phyloP scores from a whole-genome alignment of 2,329 filamentous ascomycete genomes.

The Fusarium sp. region DNA sequence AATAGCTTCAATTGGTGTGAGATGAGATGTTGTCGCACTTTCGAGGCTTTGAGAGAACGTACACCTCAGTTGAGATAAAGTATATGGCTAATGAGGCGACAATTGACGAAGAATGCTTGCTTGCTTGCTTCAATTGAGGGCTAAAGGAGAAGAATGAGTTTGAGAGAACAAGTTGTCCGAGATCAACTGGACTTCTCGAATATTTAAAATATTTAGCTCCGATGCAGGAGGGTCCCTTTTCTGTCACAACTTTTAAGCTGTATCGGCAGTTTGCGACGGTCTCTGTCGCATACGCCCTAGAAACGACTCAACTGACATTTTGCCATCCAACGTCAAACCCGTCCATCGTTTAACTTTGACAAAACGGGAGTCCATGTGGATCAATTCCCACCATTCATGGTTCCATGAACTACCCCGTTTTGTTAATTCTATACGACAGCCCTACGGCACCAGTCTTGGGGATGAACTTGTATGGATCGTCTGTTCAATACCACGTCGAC shows the following conservation, averaged over 20 bases:
- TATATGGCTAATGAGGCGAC: background rate
- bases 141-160: background rate
- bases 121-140: background rate
- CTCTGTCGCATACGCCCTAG: slow-evolving; percentile 10
- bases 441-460: background rate
- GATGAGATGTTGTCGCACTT: background rate
- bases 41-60: background rate
- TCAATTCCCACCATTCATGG: background rate
- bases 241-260: background rate
- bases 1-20: background rate
- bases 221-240: slow-evolving; percentile 12
- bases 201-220: slow-evolving; percentile 8
- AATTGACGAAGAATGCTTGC: background rate
- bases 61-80: background rate
- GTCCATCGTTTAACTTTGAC: background rate
- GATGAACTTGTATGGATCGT: background rate
- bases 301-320: slow-evolving; percentile 7
- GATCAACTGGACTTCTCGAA: background rate
- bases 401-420: background rate
- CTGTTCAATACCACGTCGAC: background rate
- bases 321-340: background rate
- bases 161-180: background rate
- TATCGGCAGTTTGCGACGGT: background rate
- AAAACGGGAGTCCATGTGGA: background rate
- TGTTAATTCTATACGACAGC: slow-evolving; percentile 19